Evolutionary conservation across 805 yeast genomes (phyloP).

Genomic region (Candida stauntonica): DNA sequence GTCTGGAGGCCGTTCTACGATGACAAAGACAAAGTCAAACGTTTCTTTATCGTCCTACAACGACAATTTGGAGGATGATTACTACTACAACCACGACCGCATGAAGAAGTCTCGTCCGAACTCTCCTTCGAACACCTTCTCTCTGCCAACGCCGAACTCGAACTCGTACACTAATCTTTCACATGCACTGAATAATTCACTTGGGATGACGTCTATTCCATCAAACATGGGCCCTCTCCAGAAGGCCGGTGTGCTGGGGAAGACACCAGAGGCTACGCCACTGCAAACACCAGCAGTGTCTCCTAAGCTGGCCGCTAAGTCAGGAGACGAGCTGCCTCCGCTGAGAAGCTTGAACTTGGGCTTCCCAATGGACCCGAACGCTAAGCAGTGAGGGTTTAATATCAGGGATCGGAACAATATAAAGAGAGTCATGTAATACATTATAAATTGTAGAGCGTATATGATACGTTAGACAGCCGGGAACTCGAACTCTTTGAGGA

Average conservation of each 20-base stretch:
- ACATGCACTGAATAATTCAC: slow-evolving; percentile 19
- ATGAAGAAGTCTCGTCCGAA: slow-evolving; percentile 37
- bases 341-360: slow-evolving; percentile 25
- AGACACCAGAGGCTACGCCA: slow-evolving; percentile 29
- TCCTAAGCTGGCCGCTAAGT: slow-evolving; percentile 20
- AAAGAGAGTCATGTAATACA: neutral
- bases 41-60: slow-evolving; percentile 26
- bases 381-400: neutral
- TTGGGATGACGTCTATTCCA: slow-evolving; percentile 16
- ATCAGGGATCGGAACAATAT: slow-evolving; percentile 9
- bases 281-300: slow-evolving; percentile 26
- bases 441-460: neutral
- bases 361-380: slow-evolving; percentile 22
- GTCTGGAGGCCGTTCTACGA: slow-evolving; percentile 16
- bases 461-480: neutral
- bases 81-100: slow-evolving; percentile 28
- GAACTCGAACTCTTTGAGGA: slow-evolving; percentile 7
- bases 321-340: slow-evolving; percentile 26
- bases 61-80: slow-evolving; percentile 40
- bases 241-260: slow-evolving; percentile 20
- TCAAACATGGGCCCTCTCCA: neutral
- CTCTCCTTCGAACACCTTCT: slow-evolving; percentile 26
- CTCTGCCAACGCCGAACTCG: slow-evolving; percentile 18
- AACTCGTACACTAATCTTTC: slow-evolving; percentile 25
- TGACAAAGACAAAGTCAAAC: slow-evolving; percentile 24